These are phyloP conservation scores for Penicillium sclerotiorum DNA, from an alignment of 2,329 filamentous ascomycete genomes.

Conservation along the genomic window DNA sequence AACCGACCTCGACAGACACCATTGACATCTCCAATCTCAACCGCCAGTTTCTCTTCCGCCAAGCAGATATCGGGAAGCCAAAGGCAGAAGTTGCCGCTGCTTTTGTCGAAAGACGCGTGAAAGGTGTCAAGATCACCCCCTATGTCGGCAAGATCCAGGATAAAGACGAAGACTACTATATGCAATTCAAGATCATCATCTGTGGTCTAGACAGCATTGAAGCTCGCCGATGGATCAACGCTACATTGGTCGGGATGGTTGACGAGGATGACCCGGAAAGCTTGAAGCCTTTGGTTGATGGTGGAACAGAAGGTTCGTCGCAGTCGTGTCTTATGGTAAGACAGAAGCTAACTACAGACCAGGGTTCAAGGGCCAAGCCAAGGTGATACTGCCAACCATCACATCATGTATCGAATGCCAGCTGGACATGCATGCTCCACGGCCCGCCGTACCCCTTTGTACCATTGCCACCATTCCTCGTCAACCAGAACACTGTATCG, in stretches of 20 bases:
- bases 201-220: slow-evolving; percentile 97
- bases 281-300: slow-evolving; percentile 92
- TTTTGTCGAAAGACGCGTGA: slow-evolving; percentile 88
- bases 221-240: slow-evolving; percentile 97
- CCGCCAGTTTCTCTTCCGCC: slow-evolving; percentile 93
- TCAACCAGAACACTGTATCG: slow-evolving; percentile 96
- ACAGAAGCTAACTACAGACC: slow-evolving; percentile 7
- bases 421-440: slow-evolving; percentile 96
- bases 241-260: slow-evolving; percentile 86
- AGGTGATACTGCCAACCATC: slow-evolving; percentile 88
- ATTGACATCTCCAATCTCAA: slow-evolving; percentile 99
- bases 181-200: slow-evolving; percentile 91
- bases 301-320: slow-evolving; percentile 78
- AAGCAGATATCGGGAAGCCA: slow-evolving; percentile 85
- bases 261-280: slow-evolving; percentile 80
- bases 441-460: slow-evolving; percentile 93
- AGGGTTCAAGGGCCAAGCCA: slow-evolving; percentile 95
- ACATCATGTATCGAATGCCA: slow-evolving; percentile 98
- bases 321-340: neutral
- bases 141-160: slow-evolving; percentile 96
- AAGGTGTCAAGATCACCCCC: slow-evolving; percentile 87
- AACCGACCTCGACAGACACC: slow-evolving; percentile 64
- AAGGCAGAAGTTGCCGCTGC: slow-evolving; percentile 92
- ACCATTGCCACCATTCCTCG: slow-evolving; percentile 95
- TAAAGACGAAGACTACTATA: slow-evolving; percentile 94